These are phyloP conservation scores for Limnanthes douglasii DNA, from an alignment of 345 rosid species.

Conservation along the genomic window DNA sequence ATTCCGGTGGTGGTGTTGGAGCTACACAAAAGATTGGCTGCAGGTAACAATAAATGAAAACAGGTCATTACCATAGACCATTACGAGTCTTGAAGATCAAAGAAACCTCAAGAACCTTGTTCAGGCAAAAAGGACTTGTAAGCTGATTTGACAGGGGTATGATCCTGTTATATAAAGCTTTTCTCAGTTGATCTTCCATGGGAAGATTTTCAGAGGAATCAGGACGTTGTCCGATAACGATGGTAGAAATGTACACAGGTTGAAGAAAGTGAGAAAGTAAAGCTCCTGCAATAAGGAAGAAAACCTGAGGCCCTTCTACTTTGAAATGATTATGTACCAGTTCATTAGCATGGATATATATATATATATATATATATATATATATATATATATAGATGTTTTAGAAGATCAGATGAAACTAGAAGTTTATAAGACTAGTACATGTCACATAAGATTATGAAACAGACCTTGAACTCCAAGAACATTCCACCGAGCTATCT, in stretches of 20 bases:
- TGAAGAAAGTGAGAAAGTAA: slow-evolving; percentile 53
- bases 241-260: slow-evolving; percentile 64
- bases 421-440: background rate
- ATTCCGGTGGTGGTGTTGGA: slow-evolving; percentile 56
- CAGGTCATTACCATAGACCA: no score
- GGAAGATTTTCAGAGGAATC: slow-evolving; percentile 18
- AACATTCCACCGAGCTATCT: slow-evolving; percentile 85
- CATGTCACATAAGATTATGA: background rate
- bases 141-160: slow-evolving; percentile 25
- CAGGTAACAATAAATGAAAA: no score
- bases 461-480: slow-evolving; percentile 81
- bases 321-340: background rate
- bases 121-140: slow-evolving; percentile 28
- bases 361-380: no score
- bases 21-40: slow-evolving; percentile 67
- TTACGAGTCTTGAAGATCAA: no score
- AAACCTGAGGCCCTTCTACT: slow-evolving; percentile 1
- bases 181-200: slow-evolving; percentile 31
- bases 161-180: slow-evolving; percentile 40
- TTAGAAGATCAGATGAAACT: background rate
- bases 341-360: no score
- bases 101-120: slow-evolving; percentile 35
- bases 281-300: slow-evolving; percentile 40
- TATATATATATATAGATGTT: no score
- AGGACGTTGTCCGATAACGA: slow-evolving; percentile 50